A percentile compares a stretch with the other conserved stretches of the same genome.
Conservation (phyloP, 1,284 basidiomycete species). For the Erythrobasidium hasegawianum region DNA sequence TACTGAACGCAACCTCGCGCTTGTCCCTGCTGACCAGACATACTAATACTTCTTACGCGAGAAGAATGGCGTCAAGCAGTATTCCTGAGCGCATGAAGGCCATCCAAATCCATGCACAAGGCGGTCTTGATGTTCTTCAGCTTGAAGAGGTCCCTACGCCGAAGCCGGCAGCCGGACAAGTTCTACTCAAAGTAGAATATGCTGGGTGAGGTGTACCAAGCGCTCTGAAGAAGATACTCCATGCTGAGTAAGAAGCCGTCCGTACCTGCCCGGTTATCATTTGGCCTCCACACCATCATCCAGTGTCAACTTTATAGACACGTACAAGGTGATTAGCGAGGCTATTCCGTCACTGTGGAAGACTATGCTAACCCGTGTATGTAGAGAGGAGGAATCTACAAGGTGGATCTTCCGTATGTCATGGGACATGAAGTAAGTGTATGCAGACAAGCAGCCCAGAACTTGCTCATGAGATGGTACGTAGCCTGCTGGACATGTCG, state of each 20-base stretch:
- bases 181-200: slow-evolving; percentile 70
- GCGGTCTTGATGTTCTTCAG: slow-evolving; percentile 74
- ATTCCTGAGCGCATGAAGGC: slow-evolving; percentile 55
- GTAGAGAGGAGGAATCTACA: slow-evolving; percentile 53
- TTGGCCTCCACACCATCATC: neutral
- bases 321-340: slow-evolving; percentile 61
- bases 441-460: too few relatives aligned
- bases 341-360: too few relatives aligned
- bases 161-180: slow-evolving; percentile 59
- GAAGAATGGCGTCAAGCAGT: slow-evolving; percentile 28
- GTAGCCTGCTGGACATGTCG: slow-evolving; percentile 65
- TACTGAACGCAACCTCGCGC: too few relatives aligned
- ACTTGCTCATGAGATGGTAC: too few relatives aligned
- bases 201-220: slow-evolving; percentile 44
- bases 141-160: slow-evolving; percentile 63
- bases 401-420: slow-evolving; percentile 62
- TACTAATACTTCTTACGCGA: too few relatives aligned
- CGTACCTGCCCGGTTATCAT: too few relatives aligned
- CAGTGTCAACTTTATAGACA: slow-evolving; percentile 61
- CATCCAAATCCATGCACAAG: slow-evolving; percentile 56
- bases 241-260: neutral
- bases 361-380: slow-evolving; percentile 7
- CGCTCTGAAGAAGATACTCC: too few relatives aligned
- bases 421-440: slow-evolving; percentile 63
- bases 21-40: too few relatives aligned